Evolutionary conservation across 1,284 basidiomycete genomes (phyloP).

Genomic region (Leccinum solheimii): DNA sequence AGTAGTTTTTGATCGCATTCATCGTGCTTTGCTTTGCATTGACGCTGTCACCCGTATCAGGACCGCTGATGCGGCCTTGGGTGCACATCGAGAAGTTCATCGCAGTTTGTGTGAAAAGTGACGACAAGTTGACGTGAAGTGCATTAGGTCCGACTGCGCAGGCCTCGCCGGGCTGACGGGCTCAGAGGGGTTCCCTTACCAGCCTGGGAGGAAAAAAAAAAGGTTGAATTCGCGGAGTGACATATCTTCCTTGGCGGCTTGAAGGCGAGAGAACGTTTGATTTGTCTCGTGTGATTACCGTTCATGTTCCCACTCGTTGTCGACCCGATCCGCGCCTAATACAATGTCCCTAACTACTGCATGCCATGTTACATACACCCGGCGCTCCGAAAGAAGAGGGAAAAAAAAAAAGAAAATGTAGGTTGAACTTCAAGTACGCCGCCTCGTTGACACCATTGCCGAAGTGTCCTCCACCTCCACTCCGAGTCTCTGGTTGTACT

Average conservation of each 20-base stretch:
- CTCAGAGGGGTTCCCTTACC: background rate
- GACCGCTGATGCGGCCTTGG: slow-evolving; percentile 17
- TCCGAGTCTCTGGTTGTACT: background rate
- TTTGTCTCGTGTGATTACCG: slow-evolving; percentile 2
- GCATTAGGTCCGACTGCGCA: background rate
- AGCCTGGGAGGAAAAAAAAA: slow-evolving; percentile 15
- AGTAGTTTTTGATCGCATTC: slow-evolving; percentile 11
- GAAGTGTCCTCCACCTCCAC: background rate
- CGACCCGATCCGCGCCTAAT: background rate
- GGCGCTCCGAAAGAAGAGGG: background rate
- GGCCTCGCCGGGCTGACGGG: slow-evolving; percentile 9
- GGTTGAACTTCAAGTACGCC: background rate
- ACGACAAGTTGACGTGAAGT: slow-evolving; percentile 16
- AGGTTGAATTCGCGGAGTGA: slow-evolving; percentile 3
- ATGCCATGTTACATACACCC: background rate
- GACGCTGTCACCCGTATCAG: slow-evolving; percentile 28
- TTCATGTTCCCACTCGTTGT: slow-evolving; percentile 13
- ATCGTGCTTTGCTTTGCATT: slow-evolving; percentile 12
- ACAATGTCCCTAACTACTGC: background rate
- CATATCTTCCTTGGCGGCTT: slow-evolving; percentile 4
- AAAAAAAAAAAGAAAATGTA: background rate
- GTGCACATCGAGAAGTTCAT: slow-evolving; percentile 2
- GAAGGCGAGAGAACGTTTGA: background rate
- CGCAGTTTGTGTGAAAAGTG: slow-evolving; percentile 22
- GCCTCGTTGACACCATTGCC: background rate